Base-by-base conservation (phyloP, 345 rosid species). In the Camelina laxa region DNA sequence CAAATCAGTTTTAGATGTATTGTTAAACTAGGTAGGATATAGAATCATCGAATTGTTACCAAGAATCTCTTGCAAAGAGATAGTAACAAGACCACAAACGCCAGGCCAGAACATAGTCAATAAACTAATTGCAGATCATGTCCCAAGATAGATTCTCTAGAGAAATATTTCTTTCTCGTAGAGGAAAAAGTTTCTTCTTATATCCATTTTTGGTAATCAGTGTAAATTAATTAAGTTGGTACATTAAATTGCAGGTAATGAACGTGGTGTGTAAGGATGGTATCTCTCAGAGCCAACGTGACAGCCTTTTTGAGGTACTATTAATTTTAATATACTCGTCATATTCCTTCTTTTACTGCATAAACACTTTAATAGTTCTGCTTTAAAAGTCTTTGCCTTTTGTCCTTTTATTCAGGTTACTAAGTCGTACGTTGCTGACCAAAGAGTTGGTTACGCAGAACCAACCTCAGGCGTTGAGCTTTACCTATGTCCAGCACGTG, bases 391-490 rank as follows among this genome's bases (percentile, higher is more conserved):
- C 70, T 51, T 49, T 35, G 15, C 27, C 47, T 42, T 42, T 63
- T 22, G 30, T 66, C 36, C 16, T 77, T 35, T 16, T 45, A 13
- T 20, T 20, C 88, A 95, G 99, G 89, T 80, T 16, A 84, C 85
- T 3, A 91, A 90, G 63, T 87, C 97, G 0, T 95, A 95, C 72
- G 84, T 87, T 12, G 27, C 71, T 58, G 99, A 92, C 45, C 87
- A 75, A 74, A 84, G 99, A 64, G 98, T 90, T 78, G 99, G 99
- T 67, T 81, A 89, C 71, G 97, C 88, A 6, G 98, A 92, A 80
- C 92, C 99, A 35, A 81, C 79, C 20, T 65, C 86, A 7, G 98
- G 98, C n/a, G 84, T 84, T 27, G 99, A 95, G 76, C 87, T 95
- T 57, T 95, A 95, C 71, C 75, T 87, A 22, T 95, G 99, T 81